Percentiles rank a stretch among this genome's conserved stretches.
These are phyloP conservation scores for Cucurbita argyrosperma DNA, from an alignment of 306 rosid genomes.

Conservation along the genomic window DNA sequence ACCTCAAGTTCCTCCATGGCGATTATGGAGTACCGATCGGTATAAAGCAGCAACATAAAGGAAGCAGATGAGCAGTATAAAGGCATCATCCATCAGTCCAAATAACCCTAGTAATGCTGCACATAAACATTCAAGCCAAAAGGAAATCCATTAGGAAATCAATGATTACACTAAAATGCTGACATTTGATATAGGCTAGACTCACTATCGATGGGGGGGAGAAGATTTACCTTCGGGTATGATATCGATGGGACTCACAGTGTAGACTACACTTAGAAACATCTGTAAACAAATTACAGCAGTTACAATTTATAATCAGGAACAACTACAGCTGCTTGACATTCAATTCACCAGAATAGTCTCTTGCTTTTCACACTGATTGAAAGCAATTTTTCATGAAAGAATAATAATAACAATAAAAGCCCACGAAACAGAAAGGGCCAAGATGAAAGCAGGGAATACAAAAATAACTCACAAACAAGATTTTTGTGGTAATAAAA, in stretches of 20 bases:
- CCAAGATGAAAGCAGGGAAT: background rate
- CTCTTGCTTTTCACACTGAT: background rate
- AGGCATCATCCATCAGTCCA: conserved; percentile 70
- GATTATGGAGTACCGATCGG: conserved; percentile 53
- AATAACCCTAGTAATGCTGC: conserved; percentile 67
- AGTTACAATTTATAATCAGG: background rate
- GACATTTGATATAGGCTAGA: background rate
- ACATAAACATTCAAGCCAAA: background rate
- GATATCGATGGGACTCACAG: conserved; percentile 75
- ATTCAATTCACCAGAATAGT: background rate
- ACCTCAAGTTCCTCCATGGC: conserved; percentile 55
- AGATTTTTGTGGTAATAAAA: too few relatives aligned
- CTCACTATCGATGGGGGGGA: background rate
- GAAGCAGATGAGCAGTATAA: conserved; percentile 48
- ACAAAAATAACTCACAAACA: background rate
- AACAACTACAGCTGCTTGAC: background rate
- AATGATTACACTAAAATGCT: background rate
- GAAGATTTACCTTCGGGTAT: conserved; percentile 62
- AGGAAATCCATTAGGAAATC: background rate
- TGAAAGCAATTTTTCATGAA: background rate
- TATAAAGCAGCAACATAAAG: conserved; percentile 70
- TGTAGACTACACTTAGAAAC: conserved; percentile 37
- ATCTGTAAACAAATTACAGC: conserved; percentile 28
- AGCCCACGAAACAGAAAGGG: background rate
- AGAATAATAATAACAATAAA: background rate